Evolutionary conservation across 2,329 filamentous ascomycete species (phyloP).

Genomic region (Pseudogymnoascus sp.): DNA sequence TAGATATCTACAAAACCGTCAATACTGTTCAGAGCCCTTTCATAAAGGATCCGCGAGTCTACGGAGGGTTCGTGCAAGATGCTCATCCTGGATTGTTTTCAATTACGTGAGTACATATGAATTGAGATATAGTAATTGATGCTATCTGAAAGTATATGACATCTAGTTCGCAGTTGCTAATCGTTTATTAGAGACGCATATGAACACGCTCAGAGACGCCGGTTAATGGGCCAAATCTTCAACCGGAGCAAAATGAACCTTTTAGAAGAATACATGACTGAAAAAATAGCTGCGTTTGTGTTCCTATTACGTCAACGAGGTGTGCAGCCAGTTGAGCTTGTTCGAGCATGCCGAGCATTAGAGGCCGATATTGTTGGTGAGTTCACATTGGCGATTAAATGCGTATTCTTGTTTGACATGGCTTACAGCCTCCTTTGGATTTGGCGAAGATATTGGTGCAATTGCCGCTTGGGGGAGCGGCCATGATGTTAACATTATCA

Average conservation of each 20-base stretch:
- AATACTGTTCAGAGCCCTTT: conserved; percentile 1
- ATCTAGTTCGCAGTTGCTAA: background rate
- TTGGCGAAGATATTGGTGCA: conserved; percentile 22
- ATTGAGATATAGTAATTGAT: background rate
- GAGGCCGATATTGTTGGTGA: conserved; percentile 11
- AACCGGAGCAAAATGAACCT: conserved; percentile 24
- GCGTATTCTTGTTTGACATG: background rate
- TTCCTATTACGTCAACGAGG: background rate
- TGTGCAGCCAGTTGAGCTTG: conserved; percentile 1
- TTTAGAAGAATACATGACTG: conserved; percentile 22
- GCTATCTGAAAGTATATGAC: background rate
- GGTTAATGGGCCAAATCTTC: conserved; percentile 27
- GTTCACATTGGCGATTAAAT: background rate
- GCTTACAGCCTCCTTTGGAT: conserved; percentile 24
- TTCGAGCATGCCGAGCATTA: conserved; percentile 9
- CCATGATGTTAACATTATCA: conserved; percentile 21
- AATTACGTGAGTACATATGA: conserved; percentile 9
- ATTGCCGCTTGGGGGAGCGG: conserved; percentile 22
- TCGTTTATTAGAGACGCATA: conserved; percentile 18
- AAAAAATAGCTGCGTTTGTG: conserved; percentile 20
- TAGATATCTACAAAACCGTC: conserved; percentile 13
- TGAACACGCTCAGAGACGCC: conserved; percentile 26
- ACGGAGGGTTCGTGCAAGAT: conserved; percentile 13
- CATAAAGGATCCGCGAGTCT: conserved; percentile 12
- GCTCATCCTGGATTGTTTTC: conserved; percentile 12